Evolutionary conservation across 257 asterid species (phyloP).

Genomic region (Solanum etuberosum): DNA sequence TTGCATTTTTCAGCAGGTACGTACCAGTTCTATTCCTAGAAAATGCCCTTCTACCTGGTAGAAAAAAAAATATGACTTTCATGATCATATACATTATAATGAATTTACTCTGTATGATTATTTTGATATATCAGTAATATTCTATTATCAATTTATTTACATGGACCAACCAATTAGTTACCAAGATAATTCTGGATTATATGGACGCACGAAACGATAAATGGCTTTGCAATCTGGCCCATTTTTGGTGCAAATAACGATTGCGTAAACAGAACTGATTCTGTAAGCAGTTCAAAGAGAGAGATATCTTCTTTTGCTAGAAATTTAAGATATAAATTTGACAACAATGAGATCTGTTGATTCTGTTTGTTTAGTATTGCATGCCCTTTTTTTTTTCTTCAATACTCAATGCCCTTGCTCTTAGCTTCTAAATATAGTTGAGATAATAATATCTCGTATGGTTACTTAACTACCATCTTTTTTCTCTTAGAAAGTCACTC

Average conservation of each 20-base stretch:
- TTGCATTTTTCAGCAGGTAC: not conserved
- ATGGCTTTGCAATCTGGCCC: not conserved
- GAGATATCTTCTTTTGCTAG: not conserved
- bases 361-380: not conserved
- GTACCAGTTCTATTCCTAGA: not conserved
- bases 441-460: not conserved
- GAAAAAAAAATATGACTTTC: not conserved
- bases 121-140: not conserved
- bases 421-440: not conserved
- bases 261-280: not conserved
- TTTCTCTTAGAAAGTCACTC: too few species aligned
- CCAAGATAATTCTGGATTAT: not conserved
- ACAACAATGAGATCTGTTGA: not conserved
- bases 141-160: not conserved
- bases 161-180: not conserved
- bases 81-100: not conserved
- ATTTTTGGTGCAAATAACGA: not conserved
- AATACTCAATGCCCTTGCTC: not conserved
- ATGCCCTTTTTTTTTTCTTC: not conserved
- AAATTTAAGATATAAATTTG: not conserved
- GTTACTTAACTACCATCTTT: too few species aligned
- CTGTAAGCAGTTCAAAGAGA: not conserved
- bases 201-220: not conserved
- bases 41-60: too few species aligned
- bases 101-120: not conserved